These are phyloP conservation scores for Gaeumannomyces sp. DNA, from an alignment of 2,329 filamentous ascomycete species.

Conservation along the genomic window DNA sequence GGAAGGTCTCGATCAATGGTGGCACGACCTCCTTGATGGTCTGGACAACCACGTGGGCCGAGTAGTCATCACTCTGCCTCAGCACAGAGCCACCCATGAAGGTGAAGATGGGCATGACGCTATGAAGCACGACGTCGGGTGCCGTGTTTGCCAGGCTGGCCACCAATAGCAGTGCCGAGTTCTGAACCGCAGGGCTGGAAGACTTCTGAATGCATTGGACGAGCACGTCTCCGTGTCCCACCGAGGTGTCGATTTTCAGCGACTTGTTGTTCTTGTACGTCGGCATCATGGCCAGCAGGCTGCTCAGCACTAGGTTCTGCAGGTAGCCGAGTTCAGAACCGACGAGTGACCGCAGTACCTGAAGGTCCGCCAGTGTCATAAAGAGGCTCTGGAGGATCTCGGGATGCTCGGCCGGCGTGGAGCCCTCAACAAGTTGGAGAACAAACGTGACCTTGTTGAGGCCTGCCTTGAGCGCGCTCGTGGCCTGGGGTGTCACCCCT, in stretches of 20 bases:
- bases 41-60: constrained; percentile 89
- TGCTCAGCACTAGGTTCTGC: constrained; percentile 76
- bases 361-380: constrained; percentile 76
- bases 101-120: constrained; percentile 98
- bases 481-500: constrained; percentile 54
- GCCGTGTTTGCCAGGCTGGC: constrained; percentile 80
- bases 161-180: constrained; percentile 80
- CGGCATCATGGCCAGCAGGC: constrained; percentile 77
- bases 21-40: constrained; percentile 94
- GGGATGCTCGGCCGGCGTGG: constrained; percentile 67
- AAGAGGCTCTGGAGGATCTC: constrained; percentile 76
- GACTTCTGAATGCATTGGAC: constrained; percentile 93
- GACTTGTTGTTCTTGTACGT: constrained; percentile 57
- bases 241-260: constrained; percentile 67
- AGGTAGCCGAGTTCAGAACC: constrained; percentile 87
- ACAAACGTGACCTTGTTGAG: constrained; percentile 79
- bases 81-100: constrained; percentile 93
- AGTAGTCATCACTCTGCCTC: constrained; percentile 92
- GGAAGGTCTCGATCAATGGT: constrained; percentile 78
- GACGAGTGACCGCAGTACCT: constrained; percentile 73
- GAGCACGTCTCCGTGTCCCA: constrained; percentile 80
- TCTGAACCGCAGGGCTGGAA: constrained; percentile 88
- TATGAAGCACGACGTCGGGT: constrained; percentile 88
- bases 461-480: constrained; percentile 58
- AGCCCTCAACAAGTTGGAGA: constrained; percentile 79